These are phyloP conservation scores for Saussurea involucrata DNA, from an alignment of 129 eudicot species.

Conservation along the genomic window DNA sequence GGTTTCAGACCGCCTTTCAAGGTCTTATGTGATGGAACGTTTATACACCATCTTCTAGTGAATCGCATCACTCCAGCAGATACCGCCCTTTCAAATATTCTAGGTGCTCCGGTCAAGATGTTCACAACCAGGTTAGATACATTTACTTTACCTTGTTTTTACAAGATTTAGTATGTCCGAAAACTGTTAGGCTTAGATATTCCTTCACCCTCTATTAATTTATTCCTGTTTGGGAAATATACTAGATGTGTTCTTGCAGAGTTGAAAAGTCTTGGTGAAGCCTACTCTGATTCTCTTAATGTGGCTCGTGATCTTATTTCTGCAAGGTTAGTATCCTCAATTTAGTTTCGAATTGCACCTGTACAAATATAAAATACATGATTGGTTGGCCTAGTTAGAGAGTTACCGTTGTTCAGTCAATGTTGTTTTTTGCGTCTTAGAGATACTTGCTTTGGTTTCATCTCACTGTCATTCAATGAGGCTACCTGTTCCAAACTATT, in stretches of 20 bases:
- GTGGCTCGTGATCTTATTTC: slow-evolving; percentile 60
- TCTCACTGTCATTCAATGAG: neutral
- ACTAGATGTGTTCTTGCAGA: slow-evolving; percentile 83
- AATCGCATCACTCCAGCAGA: slow-evolving; percentile 69
- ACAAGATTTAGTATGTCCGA: neutral
- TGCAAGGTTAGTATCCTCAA: slow-evolving; percentile 58
- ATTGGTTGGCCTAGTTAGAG: neutral
- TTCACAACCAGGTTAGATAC: slow-evolving; percentile 70
- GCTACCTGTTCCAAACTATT: neutral
- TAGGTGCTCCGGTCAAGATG: slow-evolving; percentile 70
- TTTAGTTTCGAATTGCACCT: neutral
- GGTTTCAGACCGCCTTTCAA: slow-evolving; percentile 88
- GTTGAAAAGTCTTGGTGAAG: slow-evolving; percentile 62
- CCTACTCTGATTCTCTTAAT: slow-evolving; percentile 44
- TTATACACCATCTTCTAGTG: slow-evolving; percentile 68
- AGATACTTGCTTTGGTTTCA: neutral
- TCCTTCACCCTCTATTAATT: neutral
- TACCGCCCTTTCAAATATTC: slow-evolving; percentile 51
- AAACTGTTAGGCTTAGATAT: neutral
- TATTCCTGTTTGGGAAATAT: neutral
- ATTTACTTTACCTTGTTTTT: neutral
- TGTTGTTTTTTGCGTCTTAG: neutral
- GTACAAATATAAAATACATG: neutral
- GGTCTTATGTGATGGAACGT: slow-evolving; percentile 90
- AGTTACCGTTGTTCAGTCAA: neutral